Base-by-base conservation (phyloP, 331 rosid species). In the Rosa hybrid region DNA sequence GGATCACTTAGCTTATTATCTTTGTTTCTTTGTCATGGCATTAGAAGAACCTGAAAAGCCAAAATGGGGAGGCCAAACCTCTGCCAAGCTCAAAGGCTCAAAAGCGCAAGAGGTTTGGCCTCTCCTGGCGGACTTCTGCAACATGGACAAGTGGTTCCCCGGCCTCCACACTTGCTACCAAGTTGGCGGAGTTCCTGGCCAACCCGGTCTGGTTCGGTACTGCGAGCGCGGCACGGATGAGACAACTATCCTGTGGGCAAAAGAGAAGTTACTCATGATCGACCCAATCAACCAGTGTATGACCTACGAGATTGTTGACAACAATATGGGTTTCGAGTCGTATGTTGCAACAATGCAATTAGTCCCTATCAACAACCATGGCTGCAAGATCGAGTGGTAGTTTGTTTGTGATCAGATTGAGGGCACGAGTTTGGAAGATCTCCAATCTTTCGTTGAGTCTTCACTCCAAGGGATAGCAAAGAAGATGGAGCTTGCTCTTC, bases 201-300 rank as follows among this genome's bases (percentile, higher is more conserved):
- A 86, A 74, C 89, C 93, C 4, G 92, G 96, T 4, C 65, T 85
- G 14, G 76, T 72, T 51, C 86, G 92, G 5, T 81, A 82, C 77
- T 89, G 91, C 20, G 38, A 34, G 38, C 38, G 38, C 38, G 38
- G 38, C 38, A 34, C 38, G 38, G 38, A 34, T 34, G 38, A 34
- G 38, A 34, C 38, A 34, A 34, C 63, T 3, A 53, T 21, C 53
- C 25, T 12, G 39, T 91, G 93, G 93, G 84, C 41, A 38, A 82
- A 86, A 20, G 96, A 91, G 88, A 89, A 86, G 85, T 84, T 91
- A 1, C 48, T 76, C 1, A 1, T 20, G 39, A 77, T 83, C 3
- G 90, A 89, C 78, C 90, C 89, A 0, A 7, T 77, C 56, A 62
- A 71, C 56, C 88, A 82, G 0, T 74, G 57, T 71, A 20, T 91